Base-by-base conservation (phyloP, 306 rosid species). In the Acacia crassicarpa region DNA sequence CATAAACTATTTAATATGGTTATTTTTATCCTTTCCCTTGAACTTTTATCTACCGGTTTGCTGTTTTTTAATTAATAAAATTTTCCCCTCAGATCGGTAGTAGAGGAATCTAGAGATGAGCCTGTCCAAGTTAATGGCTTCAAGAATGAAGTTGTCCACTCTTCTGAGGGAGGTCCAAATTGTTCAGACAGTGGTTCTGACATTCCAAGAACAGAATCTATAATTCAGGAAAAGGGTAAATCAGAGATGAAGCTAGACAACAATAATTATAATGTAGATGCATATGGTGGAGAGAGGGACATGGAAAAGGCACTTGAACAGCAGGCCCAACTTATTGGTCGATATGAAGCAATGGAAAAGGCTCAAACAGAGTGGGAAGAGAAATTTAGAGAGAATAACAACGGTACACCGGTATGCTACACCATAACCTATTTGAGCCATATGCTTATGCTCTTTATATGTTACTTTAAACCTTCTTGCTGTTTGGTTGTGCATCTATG, bases 291-390 rank as follows among this genome's bases (percentile, higher is more conserved):
- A 82, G 94, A 79, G 17, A 83, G 74, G 81, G 91, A 86, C 87
- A 93, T 93, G 96, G 91, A 91, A 78, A 87, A 89, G 84, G 94
- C 98, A 73, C 89, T 95, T 75, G 85, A 93, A 83, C 89, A 85
- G 76, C 98, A 86, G 72, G 94, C 91, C 35, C 90, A 88, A 82
- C 98, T 92, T 67, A 89, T 95, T 84, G 95, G 87, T 63, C 90
- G 45, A 75, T 89, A 91, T 86, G 96, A 91, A 90, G 96, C 91
- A 83, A 89, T 95, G 98, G 99, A 93, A 75, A 89, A 91, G 84
- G 95, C 91, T 84, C 98, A 95, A 85, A 89, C 93, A 73, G 93
- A 92, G 67, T 93, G 98, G 98, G 99, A 95, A 87, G 97, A 95
- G 88, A 95, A 91, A 88, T 93, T 83, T 83, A 89, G 93, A 92